Evolutionary conservation across 768 basidiomycete genomes (phyloP).

Genomic region (Lactarius vividus): DNA sequence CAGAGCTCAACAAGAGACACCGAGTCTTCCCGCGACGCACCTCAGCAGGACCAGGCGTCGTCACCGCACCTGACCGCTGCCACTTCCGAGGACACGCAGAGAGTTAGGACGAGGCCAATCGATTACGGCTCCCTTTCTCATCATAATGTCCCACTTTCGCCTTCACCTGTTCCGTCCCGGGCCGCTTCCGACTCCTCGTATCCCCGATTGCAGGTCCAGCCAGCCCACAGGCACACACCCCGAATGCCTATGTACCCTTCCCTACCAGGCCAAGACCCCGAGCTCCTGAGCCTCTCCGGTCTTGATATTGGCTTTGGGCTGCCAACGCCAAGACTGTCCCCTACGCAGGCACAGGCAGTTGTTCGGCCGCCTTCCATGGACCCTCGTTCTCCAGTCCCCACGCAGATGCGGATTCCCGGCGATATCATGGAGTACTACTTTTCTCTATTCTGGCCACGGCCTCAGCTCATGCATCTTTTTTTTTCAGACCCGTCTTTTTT

Average conservation of each 20-base stretch:
- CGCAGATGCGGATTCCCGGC: constrained; percentile 3
- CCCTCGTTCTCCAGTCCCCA: constrained; percentile 15
- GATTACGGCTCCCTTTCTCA: not conserved
- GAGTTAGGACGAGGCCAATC: not conserved
- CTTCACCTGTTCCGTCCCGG: constrained; percentile 4
- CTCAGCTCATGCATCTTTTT: not conserved
- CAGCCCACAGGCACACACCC: constrained; percentile 10
- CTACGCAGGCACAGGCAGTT: not conserved
- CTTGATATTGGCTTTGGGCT: constrained; percentile 1
- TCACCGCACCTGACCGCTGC: not conserved
- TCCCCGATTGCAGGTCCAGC: constrained; percentile 11
- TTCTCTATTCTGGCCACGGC: not conserved
- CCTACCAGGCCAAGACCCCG: not conserved
- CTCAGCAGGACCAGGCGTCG: not conserved
- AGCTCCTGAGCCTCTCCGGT: not conserved
- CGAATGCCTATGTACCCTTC: constrained; percentile 10
- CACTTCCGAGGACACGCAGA: not conserved
- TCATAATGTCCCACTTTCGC: constrained; percentile 5
- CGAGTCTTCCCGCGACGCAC: not conserved
- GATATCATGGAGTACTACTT: not conserved
- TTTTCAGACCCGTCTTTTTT: constrained; percentile 4
- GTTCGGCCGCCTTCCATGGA: constrained; percentile 9
- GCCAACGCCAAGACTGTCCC: constrained; percentile 1
- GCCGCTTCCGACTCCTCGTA: not conserved
- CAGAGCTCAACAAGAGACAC: not conserved